Conservation (phyloP, 192 early-diverging fungal genomes). For the Rhizophagus prolifer region DNA sequence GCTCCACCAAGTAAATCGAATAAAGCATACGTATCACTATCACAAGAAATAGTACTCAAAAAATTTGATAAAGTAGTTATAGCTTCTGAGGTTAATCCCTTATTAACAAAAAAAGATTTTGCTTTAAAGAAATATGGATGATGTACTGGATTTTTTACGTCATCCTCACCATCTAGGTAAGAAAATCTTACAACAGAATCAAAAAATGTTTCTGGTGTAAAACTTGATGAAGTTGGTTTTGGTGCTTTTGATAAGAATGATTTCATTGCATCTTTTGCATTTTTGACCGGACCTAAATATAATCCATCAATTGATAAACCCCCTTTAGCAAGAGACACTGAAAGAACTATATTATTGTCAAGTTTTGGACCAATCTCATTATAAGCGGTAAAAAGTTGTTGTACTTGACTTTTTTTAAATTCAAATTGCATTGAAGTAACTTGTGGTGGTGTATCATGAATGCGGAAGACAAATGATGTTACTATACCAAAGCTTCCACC, state of each 20-base stretch:
- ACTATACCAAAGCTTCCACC: slow-evolving; percentile 42
- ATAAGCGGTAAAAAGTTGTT: slow-evolving; percentile 2
- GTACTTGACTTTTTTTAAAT: not conserved
- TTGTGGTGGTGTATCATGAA: slow-evolving; percentile 18
- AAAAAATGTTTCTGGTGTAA: not conserved
- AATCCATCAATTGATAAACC: not conserved
- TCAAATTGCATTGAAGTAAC: not conserved
- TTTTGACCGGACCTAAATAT: not conserved
- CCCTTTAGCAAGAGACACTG: not conserved
- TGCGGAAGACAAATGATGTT: slow-evolving; percentile 29
- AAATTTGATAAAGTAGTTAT: not conserved
- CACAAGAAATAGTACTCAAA: not conserved
- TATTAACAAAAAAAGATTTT: not conserved
- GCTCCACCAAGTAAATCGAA: not conserved
- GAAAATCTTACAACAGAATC: not conserved
- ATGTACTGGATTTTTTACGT: too few species aligned
- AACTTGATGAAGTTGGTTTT: not conserved
- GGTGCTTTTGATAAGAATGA: not conserved
- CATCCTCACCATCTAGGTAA: too few species aligned
- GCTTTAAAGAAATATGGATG: not conserved
- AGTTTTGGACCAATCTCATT: not conserved
- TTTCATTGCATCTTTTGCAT: not conserved
- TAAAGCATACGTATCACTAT: not conserved
- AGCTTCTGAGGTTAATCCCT: not conserved
- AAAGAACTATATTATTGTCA: not conserved